A percentile compares a stretch with the other conserved stretches of the same genome.
These are phyloP conservation scores for Verticillium tricorpus DNA, from an alignment of 2,329 filamentous ascomycete genomes.

Conservation along the genomic window DNA sequence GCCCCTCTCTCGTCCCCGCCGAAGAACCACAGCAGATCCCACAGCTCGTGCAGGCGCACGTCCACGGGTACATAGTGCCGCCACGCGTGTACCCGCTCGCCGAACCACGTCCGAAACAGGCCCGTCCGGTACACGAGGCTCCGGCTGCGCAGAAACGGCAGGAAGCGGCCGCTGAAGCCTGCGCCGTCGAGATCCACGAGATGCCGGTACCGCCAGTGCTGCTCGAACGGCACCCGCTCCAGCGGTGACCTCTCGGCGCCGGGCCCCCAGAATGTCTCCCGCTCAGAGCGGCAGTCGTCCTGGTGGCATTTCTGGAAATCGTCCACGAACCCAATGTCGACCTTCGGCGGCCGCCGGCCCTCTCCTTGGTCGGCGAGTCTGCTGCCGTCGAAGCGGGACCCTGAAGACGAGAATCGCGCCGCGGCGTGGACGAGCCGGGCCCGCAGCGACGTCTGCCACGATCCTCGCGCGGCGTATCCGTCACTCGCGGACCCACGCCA, in stretches of 20 bases:
- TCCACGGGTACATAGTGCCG: conserved; percentile 78
- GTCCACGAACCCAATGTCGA: conserved; percentile 35
- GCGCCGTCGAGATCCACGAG: conserved; percentile 70
- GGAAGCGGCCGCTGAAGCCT: conserved; percentile 57
- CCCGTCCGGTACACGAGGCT: conserved; percentile 55
- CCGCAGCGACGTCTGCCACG: conserved; percentile 55
- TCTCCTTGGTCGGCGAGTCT: conserved; percentile 1
- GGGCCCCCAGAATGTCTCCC: conserved; percentile 24
- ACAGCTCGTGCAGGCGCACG: conserved; percentile 66
- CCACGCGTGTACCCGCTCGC: conserved; percentile 70
- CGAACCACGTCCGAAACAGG: conserved; percentile 76
- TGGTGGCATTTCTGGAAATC: conserved; percentile 44
- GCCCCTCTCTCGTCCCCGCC: conserved; percentile 48
- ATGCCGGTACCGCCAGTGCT: conserved; percentile 62
- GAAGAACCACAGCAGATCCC: conserved; percentile 72
- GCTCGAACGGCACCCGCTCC: conserved; percentile 22
- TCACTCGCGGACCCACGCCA: conserved; percentile 66
- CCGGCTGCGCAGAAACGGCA: conserved; percentile 63
- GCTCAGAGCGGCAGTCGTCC: conserved; percentile 30
- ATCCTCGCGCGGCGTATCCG: conserved; percentile 40
- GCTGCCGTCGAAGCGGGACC: conserved; percentile 41
- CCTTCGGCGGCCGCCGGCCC: conserved; percentile 5
- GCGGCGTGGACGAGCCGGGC: conserved; percentile 59
- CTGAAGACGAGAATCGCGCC: conserved; percentile 22
- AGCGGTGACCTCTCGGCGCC: conserved; percentile 14